Conservation (phyloP, 768 basidiomycete species). For the Psilocybe tampanensis region DNA sequence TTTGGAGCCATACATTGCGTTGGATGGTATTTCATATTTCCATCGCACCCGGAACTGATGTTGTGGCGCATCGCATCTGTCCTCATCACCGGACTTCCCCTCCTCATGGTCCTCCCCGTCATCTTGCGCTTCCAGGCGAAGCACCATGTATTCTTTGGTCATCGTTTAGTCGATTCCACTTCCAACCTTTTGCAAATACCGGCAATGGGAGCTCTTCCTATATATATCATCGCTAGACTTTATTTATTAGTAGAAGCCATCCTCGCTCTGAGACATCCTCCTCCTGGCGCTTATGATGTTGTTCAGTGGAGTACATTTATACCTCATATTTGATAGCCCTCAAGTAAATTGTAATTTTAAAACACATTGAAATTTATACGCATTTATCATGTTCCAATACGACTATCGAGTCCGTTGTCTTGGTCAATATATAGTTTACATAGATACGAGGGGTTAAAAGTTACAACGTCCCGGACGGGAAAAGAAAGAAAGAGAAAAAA, state of each 20-base stretch:
- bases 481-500: background rate
- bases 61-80: constrained; percentile 3
- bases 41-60: background rate
- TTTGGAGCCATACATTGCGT: constrained; percentile 13
- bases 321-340: background rate
- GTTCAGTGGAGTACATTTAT: background rate
- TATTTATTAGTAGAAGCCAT: background rate
- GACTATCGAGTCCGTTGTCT: background rate
- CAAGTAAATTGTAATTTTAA: background rate
- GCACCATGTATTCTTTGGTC: background rate
- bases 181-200: background rate
- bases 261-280: background rate
- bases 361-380: background rate
- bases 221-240: background rate
- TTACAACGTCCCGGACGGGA: background rate
- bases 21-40: constrained; percentile 7
- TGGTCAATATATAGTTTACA: background rate
- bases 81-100: background rate
- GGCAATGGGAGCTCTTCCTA: background rate
- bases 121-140: background rate
- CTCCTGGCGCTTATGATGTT: background rate
- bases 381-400: background rate
- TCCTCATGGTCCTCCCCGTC: background rate
- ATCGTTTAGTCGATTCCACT: background rate
- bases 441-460: background rate